Conservation (phyloP, 1,284 basidiomycete species). For the Cryptococcus hybrid region DNA sequence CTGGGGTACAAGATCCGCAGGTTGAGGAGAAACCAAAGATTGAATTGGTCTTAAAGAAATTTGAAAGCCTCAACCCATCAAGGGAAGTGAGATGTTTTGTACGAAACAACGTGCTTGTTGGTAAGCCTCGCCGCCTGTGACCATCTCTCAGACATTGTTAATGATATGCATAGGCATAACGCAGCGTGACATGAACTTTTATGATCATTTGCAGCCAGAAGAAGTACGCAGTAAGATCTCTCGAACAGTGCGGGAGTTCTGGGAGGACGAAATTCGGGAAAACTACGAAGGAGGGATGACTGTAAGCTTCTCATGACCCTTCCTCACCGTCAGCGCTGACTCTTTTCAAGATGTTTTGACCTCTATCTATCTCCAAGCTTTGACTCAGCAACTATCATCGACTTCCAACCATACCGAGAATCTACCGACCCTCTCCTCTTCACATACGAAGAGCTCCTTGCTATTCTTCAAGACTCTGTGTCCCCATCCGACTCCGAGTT, state of each 20-base stretch:
- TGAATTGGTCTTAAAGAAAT: slow-evolving; percentile 89
- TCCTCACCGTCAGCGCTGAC: background rate
- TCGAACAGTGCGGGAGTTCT: slow-evolving; percentile 61
- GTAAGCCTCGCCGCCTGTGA: slow-evolving; percentile 51
- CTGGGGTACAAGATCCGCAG: slow-evolving; percentile 30
- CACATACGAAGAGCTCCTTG: slow-evolving; percentile 71
- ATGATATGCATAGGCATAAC: slow-evolving; percentile 62
- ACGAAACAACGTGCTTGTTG: slow-evolving; percentile 63
- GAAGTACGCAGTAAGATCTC: slow-evolving; percentile 59
- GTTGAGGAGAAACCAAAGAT: slow-evolving; percentile 56
- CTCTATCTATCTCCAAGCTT: slow-evolving; percentile 80
- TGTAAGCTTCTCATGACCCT: slow-evolving; percentile 57
- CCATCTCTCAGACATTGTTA: background rate
- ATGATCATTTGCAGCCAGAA: slow-evolving; percentile 75
- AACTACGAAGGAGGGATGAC: slow-evolving; percentile 62
- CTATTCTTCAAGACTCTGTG: slow-evolving; percentile 40
- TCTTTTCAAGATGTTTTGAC: slow-evolving; percentile 69
- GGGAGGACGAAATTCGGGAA: slow-evolving; percentile 62
- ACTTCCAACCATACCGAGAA: slow-evolving; percentile 84
- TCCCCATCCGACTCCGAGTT: background rate
- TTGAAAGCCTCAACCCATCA: slow-evolving; percentile 79
- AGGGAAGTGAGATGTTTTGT: slow-evolving; percentile 88
- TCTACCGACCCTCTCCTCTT: slow-evolving; percentile 86
- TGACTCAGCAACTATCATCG: slow-evolving; percentile 71
- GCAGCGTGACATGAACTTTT: slow-evolving; percentile 88